These are phyloP conservation scores for Ogataea pignaliae DNA, from an alignment of 805 yeast species.

Conservation along the genomic window DNA sequence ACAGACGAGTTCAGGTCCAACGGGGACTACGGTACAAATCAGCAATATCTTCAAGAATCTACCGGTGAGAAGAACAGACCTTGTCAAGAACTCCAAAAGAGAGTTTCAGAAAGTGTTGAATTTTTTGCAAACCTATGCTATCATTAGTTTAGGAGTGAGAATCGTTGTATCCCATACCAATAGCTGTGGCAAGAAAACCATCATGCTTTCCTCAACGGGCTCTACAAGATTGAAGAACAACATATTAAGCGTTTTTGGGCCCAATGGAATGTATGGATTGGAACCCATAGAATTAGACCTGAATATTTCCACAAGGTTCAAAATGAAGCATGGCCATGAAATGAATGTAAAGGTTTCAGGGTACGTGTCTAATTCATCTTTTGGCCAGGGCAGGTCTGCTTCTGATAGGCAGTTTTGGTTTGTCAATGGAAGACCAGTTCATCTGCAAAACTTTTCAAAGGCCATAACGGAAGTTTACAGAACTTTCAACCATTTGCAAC, in stretches of 20 bases:
- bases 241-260: conserved; percentile 66
- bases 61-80: conserved; percentile 80
- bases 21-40: conserved; percentile 67
- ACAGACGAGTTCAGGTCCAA: conserved; percentile 43
- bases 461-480: conserved; percentile 71
- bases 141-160: conserved; percentile 54
- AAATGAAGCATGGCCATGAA: conserved; percentile 20
- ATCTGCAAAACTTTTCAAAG: conserved; percentile 48
- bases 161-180: conserved; percentile 55
- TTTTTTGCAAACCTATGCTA: conserved; percentile 61
- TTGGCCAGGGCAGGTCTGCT: conserved; percentile 71
- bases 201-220: conserved; percentile 59
- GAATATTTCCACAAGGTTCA: conserved; percentile 29
- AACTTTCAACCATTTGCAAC: conserved; percentile 65
- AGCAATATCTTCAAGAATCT: conserved; percentile 57
- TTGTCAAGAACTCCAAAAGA: conserved; percentile 58
- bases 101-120: conserved; percentile 69
- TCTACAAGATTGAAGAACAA: conserved; percentile 45
- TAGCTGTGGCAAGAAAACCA: conserved; percentile 42
- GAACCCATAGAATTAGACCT: conserved; percentile 42
- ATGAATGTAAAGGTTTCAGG: conserved; percentile 47
- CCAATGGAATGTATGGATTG: conserved; percentile 57
- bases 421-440: conserved; percentile 74
- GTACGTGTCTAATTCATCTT: conserved; percentile 66
- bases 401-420: conserved; percentile 73